Evolutionary conservation across 495 filamentous ascomycete genomes (phyloP).

Genomic region (Hamigera avellanea): DNA sequence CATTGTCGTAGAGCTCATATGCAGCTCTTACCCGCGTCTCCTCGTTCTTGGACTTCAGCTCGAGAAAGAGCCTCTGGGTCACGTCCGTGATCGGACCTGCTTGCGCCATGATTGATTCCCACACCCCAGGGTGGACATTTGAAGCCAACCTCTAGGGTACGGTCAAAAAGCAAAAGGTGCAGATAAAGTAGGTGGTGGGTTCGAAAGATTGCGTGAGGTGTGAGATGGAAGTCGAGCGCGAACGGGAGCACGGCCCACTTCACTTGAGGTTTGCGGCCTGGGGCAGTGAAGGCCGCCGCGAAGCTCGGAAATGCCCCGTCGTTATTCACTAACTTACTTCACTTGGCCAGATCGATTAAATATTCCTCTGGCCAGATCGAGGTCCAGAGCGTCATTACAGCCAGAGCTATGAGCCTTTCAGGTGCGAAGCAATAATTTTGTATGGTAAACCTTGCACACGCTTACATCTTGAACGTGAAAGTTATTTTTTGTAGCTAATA

Average conservation of each 20-base stretch:
- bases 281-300: no score
- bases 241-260: slow-evolving; percentile 8
- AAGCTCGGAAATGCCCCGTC: no score
- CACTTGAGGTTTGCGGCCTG: slow-evolving; percentile 4
- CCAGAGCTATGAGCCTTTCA: no score
- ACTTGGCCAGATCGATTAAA: no score
- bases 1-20: slow-evolving; percentile 39
- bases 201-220: slow-evolving; percentile 10
- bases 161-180: slow-evolving; percentile 17
- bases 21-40: slow-evolving; percentile 38
- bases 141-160: slow-evolving; percentile 28
- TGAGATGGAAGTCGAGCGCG: slow-evolving; percentile 7
- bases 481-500: no score
- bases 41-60: slow-evolving; percentile 44
- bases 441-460: no score
- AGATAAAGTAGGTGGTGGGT: slow-evolving; percentile 13
- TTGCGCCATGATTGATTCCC: slow-evolving; percentile 38
- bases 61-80: slow-evolving; percentile 35
- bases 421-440: no score
- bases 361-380: no score
- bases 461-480: no score
- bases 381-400: no score
- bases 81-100: slow-evolving; percentile 35
- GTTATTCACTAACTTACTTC: no score
- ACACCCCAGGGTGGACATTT: slow-evolving; percentile 35